A percentile compares a stretch with the other conserved stretches of the same genome.
Conservation (phyloP, 768 basidiomycete genomes). For the Agrocybe chaxingu region DNA sequence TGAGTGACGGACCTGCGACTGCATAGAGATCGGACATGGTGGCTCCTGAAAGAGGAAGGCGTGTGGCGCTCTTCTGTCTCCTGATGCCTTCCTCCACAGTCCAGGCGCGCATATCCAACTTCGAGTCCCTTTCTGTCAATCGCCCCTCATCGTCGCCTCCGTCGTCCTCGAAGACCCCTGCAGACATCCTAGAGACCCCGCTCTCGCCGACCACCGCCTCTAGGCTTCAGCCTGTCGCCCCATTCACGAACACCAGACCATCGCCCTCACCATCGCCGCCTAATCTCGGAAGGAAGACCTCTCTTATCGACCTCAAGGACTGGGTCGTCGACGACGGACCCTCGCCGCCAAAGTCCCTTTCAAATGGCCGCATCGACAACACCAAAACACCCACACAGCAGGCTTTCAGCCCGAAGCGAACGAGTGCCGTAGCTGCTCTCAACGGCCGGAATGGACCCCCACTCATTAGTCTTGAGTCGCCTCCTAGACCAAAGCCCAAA, state of each 20-base stretch:
- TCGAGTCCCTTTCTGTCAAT: slow-evolving; percentile 46
- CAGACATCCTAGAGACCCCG: slow-evolving; percentile 41
- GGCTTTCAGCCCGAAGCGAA: slow-evolving; percentile 5
- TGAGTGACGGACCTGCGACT: slow-evolving; percentile 54
- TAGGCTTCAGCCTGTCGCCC: slow-evolving; percentile 38
- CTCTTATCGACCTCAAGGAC: slow-evolving; percentile 69
- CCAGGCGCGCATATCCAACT: slow-evolving; percentile 58
- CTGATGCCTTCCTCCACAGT: slow-evolving; percentile 20
- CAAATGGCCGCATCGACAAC: slow-evolving; percentile 11
- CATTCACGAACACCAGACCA: slow-evolving; percentile 19
- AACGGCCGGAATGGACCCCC: slow-evolving; percentile 24
- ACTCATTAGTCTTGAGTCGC: slow-evolving; percentile 57
- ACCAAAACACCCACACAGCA: slow-evolving; percentile 25
- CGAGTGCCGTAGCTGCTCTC: neutral
- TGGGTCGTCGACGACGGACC: slow-evolving; percentile 69
- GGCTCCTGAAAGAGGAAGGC: slow-evolving; percentile 11
- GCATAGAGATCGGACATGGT: slow-evolving; percentile 60
- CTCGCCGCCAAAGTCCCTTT: slow-evolving; percentile 16
- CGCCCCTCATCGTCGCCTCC: slow-evolving; percentile 18
- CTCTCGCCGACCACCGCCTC: slow-evolving; percentile 43
- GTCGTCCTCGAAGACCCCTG: slow-evolving; percentile 12
- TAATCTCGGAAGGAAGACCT: slow-evolving; percentile 49
- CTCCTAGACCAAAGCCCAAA: slow-evolving; percentile 32
- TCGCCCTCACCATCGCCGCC: slow-evolving; percentile 53
- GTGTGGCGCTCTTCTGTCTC: slow-evolving; percentile 3